Base-by-base conservation (phyloP, 2,329 filamentous ascomycete genomes). In the Fragosphaeria purpurea region DNA sequence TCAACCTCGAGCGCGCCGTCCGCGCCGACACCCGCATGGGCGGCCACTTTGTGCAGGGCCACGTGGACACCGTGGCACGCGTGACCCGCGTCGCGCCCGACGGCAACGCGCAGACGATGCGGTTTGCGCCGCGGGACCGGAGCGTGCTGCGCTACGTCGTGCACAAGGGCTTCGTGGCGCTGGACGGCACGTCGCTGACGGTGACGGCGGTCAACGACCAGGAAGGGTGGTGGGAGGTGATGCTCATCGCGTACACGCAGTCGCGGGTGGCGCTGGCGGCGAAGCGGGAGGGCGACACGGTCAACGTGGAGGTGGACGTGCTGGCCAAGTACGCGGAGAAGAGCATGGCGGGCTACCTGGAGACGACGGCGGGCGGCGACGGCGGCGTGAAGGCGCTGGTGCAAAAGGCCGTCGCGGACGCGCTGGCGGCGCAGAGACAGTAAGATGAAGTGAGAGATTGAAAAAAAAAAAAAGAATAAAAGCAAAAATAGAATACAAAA, bases 161-260 rank as follows among this genome's bases (percentile, higher is more conserved):
- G 13, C 88, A 94, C 73, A 98, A 98, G 75, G 93, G 93, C 46
- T 98, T 89, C 67, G 82, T 98, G 50, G 88, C 90, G 43, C 79
- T 98, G 47, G 93, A 98, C 64, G 93, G 93, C 5, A 91, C 93
- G 31, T 96, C 90, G 63, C 72, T 98, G 73, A 98, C 93, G 0
- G 79, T 98, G 2, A 97, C 91, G 3, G 77, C 79, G 58, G 91
- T 97, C 34, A 71, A 91, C 60, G 91, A 96, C 66, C 76, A 63
- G 4, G 78, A 81, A 57, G 83, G 85, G 41, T 94, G 88, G 66
- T 96, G 84, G 79, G 93, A 97, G 76, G 85, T 98, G 46, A 98
- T 98, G 93, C 74, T 98, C 55, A 96, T 98, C 65, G 80, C 86
- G 7, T 98, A 98, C 68, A 96, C 93, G 9, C 93, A 97, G 71